Evolutionary conservation across 441 rosid species (phyloP), one percentile per base, ranked within the genome.

Genomic region (Erodium texanum): DNA sequence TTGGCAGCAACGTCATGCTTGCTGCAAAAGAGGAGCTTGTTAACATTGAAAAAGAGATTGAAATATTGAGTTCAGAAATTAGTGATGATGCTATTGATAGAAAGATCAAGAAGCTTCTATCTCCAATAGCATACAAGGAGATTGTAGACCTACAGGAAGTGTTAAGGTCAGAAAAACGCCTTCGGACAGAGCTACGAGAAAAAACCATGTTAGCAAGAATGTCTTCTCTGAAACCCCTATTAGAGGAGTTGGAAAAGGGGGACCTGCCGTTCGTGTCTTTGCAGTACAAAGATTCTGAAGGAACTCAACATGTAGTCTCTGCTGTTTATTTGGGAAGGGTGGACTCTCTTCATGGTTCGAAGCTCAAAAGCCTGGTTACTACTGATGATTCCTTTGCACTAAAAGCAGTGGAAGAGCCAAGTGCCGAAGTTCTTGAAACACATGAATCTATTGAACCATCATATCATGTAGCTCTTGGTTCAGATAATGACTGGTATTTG

Each of bases 401-500:
- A 73, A 77, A 79, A 29, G 58, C 73, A 20, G 66, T 69, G 65
- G 79, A 65, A 6, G 77, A 81, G 65, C 73, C 66, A 23, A 73
- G 36, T 20, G 70, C 62, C 48, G 75, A 66, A 48, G 78, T 78
- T 22, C 22, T 63, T 34, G 82, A 69, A 74, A 70, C 72, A 58
- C 59, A 5, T 50, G 80, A 76, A 78, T 81, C 73, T 75, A 70
- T 78, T 59, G 72, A 83, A 74, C 89, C 86, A 64, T 84, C 89
- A 52, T 89, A 84, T 68, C 62, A 89, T 67, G 85, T 84, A 34
- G 97, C 96, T 16, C 96, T 93, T 70, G 97, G 99, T 71, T 93
- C 99, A 69, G 97, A 91, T 81, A 93, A 91, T 80, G 81, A 89
- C 41, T 93, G 97, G 96, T 91, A 93, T 77, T 76, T 86, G 54